Percentiles rank a stretch among this genome's conserved stretches.
These are phyloP conservation scores for Sanghuangporus weigelae DNA, from an alignment of 1,284 basidiomycete genomes.

Conservation along the genomic window DNA sequence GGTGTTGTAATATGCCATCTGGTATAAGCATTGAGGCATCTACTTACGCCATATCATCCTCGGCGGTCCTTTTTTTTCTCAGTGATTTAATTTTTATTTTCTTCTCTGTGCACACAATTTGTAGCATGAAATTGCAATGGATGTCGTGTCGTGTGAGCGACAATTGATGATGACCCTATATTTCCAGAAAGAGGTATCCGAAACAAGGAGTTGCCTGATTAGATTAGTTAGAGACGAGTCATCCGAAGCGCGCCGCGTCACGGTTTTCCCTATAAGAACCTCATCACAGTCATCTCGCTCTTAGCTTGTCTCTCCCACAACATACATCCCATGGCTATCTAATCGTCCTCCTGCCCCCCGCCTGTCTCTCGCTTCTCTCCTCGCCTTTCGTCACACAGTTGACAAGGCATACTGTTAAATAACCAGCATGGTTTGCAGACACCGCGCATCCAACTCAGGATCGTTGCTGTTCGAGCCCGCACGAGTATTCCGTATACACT, in stretches of 20 bases:
- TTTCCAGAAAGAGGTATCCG: background rate
- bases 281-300: background rate
- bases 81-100: background rate
- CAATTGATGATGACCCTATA: constrained; percentile 1
- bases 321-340: background rate
- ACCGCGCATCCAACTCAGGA: constrained; percentile 75
- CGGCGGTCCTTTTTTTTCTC: background rate
- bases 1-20: constrained; percentile 1
- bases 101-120: constrained; percentile 2
- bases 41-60: background rate
- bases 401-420: constrained; percentile 34
- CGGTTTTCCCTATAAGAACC: background rate
- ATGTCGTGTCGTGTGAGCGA: constrained; percentile 2
- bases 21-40: background rate
- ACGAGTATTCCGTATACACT: constrained; percentile 80
- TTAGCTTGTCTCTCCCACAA: background rate
- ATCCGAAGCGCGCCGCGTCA: constrained; percentile 1
- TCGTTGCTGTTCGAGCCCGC: constrained; percentile 79
- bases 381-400: constrained; percentile 30
- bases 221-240: background rate
- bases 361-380: background rate
- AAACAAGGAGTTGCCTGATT: background rate
- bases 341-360: background rate
- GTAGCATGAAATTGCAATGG: background rate
- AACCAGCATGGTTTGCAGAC: constrained; percentile 78